A percentile compares a stretch with the other conserved stretches of the same genome.
phyloP scores from a whole-genome alignment of 768 basidiomycete species.

The Psilocybe azurescens region DNA sequence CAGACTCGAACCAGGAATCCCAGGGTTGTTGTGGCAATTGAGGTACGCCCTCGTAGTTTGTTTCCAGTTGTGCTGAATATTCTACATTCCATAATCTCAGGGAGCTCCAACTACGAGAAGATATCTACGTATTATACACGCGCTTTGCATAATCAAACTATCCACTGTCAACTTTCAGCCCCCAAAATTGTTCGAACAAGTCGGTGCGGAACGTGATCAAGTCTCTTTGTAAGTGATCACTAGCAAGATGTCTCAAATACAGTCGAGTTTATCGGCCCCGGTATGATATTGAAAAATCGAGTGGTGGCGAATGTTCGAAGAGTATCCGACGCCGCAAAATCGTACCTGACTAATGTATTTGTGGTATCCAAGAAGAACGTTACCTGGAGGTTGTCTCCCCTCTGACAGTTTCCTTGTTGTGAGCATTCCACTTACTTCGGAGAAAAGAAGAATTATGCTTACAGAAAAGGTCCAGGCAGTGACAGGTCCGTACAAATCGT shows the following conservation, averaged over 20 bases:
- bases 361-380: constrained; percentile 30
- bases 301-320: constrained; percentile 35
- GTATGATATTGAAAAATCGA: constrained; percentile 34
- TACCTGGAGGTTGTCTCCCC: constrained; percentile 18
- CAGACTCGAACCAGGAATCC: too few species aligned
- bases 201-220: not conserved
- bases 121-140: too few species aligned
- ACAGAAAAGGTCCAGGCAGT: constrained; percentile 23
- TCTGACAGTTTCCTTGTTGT: constrained; percentile 3
- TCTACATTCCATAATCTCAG: too few species aligned
- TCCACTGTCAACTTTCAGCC: too few species aligned
- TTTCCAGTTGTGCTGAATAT: too few species aligned
- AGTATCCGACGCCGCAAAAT: constrained; percentile 31
- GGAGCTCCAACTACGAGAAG: too few species aligned
- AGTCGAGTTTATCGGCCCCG: constrained; percentile 28
- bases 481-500: constrained; percentile 32
- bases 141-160: too few species aligned
- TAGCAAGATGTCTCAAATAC: constrained; percentile 30
- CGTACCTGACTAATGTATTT: constrained; percentile 31
- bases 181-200: too few species aligned
- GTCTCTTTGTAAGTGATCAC: not conserved
- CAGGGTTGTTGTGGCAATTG: too few species aligned
- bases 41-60: too few species aligned
- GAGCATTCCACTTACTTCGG: not conserved
- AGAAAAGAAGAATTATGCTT: not conserved